phyloP scores from a whole-genome alignment of 2,329 filamentous ascomycete species.

The Sporothrix curviconia region DNA sequence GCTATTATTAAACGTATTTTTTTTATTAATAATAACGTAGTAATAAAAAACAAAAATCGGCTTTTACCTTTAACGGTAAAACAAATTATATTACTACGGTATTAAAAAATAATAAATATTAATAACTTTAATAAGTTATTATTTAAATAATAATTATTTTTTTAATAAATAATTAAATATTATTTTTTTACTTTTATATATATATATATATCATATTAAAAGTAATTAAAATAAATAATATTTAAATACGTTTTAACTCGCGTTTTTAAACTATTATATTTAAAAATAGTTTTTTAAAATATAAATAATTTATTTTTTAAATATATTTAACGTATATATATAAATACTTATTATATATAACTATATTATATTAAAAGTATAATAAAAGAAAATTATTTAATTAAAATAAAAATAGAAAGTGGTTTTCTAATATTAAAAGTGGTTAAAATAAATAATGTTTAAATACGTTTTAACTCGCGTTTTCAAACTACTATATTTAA shows the following conservation, averaged over 20 bases:
- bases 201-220: conserved; percentile 3
- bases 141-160: conserved; percentile 6
- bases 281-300: conserved; percentile 11
- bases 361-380: background rate
- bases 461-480: too few relatives aligned
- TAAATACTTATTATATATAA: background rate
- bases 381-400: background rate
- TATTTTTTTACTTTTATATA: conserved; percentile 9
- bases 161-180: conserved; percentile 12
- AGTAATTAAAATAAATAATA: background rate
- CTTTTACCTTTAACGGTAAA: too few relatives aligned
- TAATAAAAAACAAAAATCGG: conserved; percentile 8
- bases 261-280: background rate
- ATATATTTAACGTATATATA: background rate
- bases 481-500: too few relatives aligned
- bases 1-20: background rate
- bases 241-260: background rate
- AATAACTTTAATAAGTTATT: conserved; percentile 12
- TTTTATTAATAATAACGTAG: conserved; percentile 21
- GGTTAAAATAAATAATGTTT: too few relatives aligned
- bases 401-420: background rate
- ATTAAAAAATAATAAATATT: conserved; percentile 11
- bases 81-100: too few relatives aligned
- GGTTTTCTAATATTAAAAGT: background rate
- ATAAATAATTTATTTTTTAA: background rate